Conservation (phyloP, 176 grass and related monocot species). For the Hordeum marinum region DNA sequence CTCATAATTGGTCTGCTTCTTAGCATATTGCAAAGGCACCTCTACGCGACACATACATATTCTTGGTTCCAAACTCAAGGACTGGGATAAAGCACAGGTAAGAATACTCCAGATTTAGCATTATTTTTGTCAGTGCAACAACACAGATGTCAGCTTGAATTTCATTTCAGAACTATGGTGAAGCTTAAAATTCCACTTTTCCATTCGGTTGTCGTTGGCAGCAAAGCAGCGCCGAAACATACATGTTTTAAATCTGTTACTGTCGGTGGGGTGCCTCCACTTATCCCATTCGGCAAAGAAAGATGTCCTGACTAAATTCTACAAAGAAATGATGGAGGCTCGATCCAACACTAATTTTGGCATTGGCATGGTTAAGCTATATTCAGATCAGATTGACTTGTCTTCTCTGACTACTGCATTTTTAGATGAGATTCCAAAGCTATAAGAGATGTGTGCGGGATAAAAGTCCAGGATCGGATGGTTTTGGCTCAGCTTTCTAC, state of each 20-base stretch:
- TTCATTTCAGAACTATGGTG: neutral
- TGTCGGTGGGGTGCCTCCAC: too few species aligned
- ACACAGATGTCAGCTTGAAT: neutral
- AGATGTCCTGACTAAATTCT: neutral
- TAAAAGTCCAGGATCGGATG: neutral
- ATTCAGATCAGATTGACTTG: neutral
- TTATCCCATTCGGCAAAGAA: neutral
- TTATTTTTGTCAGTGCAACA: neutral
- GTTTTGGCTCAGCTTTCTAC: neutral
- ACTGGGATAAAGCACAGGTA: constrained; percentile 72
- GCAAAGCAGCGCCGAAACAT: neutral
- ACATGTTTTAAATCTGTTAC: neutral
- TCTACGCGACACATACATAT: constrained; percentile 60
- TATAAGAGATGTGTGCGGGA: neutral
- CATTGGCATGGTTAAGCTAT: neutral
- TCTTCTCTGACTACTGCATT: neutral
- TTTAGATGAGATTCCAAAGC: neutral
- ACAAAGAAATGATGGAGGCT: neutral
- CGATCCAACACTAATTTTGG: neutral
- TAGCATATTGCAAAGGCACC: too few species aligned
- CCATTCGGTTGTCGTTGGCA: neutral
- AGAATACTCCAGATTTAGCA: neutral
- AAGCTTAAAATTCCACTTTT: neutral
- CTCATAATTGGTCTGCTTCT: too few species aligned
- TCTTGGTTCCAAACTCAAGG: constrained; percentile 70